Percentiles rank a stretch among this genome's conserved stretches.
Conservation (phyloP, 306 rosid genomes). For the Dryas drummondii region DNA sequence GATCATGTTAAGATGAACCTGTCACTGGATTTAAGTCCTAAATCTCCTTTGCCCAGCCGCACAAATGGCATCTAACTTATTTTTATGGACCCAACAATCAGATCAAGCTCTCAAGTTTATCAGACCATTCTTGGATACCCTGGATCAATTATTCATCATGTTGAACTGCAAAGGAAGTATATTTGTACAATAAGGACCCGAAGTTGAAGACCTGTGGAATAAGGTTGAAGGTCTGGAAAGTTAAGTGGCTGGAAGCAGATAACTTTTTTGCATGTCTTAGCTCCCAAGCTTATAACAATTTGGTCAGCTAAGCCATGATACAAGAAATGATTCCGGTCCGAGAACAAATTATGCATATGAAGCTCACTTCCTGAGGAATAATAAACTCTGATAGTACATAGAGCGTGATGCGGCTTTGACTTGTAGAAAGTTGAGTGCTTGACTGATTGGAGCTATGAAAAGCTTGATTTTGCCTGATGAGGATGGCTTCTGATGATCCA, state of each 20-base stretch:
- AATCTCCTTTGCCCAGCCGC: conserved; percentile 54
- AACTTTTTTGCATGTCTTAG: conserved; percentile 37
- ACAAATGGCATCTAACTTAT: conserved; percentile 57
- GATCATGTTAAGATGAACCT: conserved; percentile 64
- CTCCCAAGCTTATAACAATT: conserved; percentile 25
- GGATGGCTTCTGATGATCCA: conserved; percentile 30
- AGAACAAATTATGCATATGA: conserved; percentile 17
- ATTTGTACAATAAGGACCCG: conserved; percentile 51
- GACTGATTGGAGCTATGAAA: conserved; percentile 32
- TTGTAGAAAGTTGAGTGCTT: conserved; percentile 31
- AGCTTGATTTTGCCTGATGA: conserved; percentile 6
- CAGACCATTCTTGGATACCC: conserved; percentile 32
- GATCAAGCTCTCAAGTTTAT: conserved; percentile 34
- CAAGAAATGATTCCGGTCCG: conserved; percentile 21
- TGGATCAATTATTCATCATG: conserved; percentile 35
- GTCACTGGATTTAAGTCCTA: conserved; percentile 68
- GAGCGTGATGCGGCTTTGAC: conserved; percentile 33
- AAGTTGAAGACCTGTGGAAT: conserved; percentile 45
- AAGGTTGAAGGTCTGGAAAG: conserved; percentile 36
- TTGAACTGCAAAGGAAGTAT: conserved; percentile 41
- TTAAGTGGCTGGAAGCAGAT: conserved; percentile 39
- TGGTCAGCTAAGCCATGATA: conserved; percentile 26
- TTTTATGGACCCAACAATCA: conserved; percentile 28
- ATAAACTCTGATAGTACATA: conserved; percentile 31
- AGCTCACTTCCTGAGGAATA: conserved; percentile 34